phyloP scores from a whole-genome alignment of 2,329 filamentous ascomycete species.

The Aschersonia sp. region DNA sequence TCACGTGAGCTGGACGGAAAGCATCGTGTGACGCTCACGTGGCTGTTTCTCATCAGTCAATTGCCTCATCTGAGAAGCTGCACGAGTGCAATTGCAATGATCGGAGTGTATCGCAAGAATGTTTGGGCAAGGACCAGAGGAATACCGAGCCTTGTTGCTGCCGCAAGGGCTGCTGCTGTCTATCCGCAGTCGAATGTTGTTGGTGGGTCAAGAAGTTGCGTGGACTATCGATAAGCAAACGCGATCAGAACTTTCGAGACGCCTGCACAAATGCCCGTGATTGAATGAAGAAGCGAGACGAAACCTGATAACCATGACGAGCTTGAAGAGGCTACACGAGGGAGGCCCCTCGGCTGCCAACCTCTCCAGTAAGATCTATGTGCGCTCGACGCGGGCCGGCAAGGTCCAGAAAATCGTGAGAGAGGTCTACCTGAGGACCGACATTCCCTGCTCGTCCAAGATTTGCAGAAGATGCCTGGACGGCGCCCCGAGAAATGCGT shows the following conservation, averaged over 20 bases:
- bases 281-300: background rate
- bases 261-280: background rate
- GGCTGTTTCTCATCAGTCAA: no score
- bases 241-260: slow-evolving; percentile 7
- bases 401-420: slow-evolving; percentile 98
- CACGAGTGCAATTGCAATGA: no score
- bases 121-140: no score
- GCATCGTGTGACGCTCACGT: no score
- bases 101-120: no score
- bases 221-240: slow-evolving; percentile 16
- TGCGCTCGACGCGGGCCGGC: slow-evolving; percentile 85
- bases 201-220: background rate
- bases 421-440: slow-evolving; percentile 88
- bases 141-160: no score
- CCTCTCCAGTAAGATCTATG: slow-evolving; percentile 90
- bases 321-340: slow-evolving; percentile 44
- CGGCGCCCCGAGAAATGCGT: slow-evolving; percentile 64
- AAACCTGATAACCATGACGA: slow-evolving; percentile 36
- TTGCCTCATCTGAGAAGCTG: no score
- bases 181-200: no score
- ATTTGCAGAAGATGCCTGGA: slow-evolving; percentile 66
- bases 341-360: slow-evolving; percentile 47
- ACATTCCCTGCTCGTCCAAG: slow-evolving; percentile 93
- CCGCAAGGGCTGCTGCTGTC: no score
- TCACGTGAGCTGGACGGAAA: no score